phyloP scores from a whole-genome alignment of 2,329 filamentous ascomycete genomes.

The Colletotrichum sansevieriae region DNA sequence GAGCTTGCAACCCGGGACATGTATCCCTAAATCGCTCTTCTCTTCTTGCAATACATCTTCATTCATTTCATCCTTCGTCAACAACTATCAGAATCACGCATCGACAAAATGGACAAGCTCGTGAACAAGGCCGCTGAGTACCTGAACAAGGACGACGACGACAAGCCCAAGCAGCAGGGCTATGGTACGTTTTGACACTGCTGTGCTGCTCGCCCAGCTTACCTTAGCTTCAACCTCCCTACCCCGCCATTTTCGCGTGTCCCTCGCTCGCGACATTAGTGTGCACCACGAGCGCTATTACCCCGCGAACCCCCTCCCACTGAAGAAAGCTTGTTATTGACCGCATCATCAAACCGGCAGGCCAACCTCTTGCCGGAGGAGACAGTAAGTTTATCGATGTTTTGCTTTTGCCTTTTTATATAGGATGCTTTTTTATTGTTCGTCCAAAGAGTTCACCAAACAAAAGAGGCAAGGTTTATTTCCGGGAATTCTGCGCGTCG shows the following conservation, averaged over 20 bases:
- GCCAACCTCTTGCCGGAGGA: constrained; percentile 42
- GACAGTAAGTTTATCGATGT: constrained; percentile 46
- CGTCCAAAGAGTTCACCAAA: background rate
- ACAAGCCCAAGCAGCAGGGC: constrained; percentile 45
- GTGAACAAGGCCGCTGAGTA: constrained; percentile 55
- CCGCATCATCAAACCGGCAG: constrained; percentile 6
- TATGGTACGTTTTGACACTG: constrained; percentile 17
- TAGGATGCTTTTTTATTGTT: background rate
- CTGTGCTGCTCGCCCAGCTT: background rate
- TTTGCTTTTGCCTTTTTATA: constrained; percentile 8
- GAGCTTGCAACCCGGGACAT: constrained; percentile 23
- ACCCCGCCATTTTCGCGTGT: constrained; percentile 35
- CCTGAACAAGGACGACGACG: constrained; percentile 48
- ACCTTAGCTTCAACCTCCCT: background rate
- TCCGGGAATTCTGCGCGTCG: background rate
- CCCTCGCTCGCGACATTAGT: too few relatives aligned
- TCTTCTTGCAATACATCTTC: constrained; percentile 5
- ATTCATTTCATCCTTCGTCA: background rate
- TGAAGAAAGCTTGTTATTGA: constrained; percentile 32
- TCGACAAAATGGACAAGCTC: constrained; percentile 53
- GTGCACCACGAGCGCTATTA: background rate
- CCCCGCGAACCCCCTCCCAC: constrained; percentile 21
- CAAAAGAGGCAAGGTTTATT: background rate
- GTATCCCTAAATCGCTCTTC: constrained; percentile 9
- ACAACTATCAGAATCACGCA: background rate